These are phyloP conservation scores for Picea sitchensis DNA, from an alignment of 75 land plant genomes.

Conservation along the genomic window DNA sequence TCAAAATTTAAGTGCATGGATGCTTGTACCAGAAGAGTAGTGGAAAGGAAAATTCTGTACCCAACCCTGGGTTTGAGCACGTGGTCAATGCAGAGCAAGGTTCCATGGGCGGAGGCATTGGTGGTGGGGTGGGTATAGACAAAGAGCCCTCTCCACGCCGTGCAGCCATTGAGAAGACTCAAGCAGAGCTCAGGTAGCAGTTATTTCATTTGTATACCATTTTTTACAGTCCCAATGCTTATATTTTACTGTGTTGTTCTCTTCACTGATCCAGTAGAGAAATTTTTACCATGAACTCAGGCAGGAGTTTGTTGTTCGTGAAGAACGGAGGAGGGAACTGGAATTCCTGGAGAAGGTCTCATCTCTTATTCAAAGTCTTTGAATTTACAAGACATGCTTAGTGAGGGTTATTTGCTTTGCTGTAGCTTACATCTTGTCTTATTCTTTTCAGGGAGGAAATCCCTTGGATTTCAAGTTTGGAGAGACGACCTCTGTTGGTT, in stretches of 20 bases:
- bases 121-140: constrained; percentile 61
- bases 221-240: constrained; percentile 3
- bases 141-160: constrained; percentile 73
- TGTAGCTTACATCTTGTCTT: constrained; percentile 9
- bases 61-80: constrained; percentile 42
- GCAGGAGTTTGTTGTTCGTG: constrained; percentile 86
- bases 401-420: neutral
- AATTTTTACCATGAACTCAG: constrained; percentile 32
- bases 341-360: constrained; percentile 96
- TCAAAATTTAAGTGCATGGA: neutral
- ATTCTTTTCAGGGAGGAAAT: constrained; percentile 76
- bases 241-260: neutral
- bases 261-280: constrained; percentile 13
- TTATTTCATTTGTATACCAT: constrained; percentile 4
- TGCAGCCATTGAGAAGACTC: constrained; percentile 82
- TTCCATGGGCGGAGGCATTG: constrained; percentile 92
- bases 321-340: constrained; percentile 86
- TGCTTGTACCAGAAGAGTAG: neutral
- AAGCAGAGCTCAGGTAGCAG: constrained; percentile 77
- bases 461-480: constrained; percentile 87
- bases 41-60: constrained; percentile 40
- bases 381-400: neutral
- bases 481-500: constrained; percentile 39
- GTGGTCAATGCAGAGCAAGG: constrained; percentile 84
- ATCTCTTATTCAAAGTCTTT: neutral